These are phyloP conservation scores for Dacryopinax primogenitus DNA, from an alignment of 768 basidiomycete species.

Conservation along the genomic window DNA sequence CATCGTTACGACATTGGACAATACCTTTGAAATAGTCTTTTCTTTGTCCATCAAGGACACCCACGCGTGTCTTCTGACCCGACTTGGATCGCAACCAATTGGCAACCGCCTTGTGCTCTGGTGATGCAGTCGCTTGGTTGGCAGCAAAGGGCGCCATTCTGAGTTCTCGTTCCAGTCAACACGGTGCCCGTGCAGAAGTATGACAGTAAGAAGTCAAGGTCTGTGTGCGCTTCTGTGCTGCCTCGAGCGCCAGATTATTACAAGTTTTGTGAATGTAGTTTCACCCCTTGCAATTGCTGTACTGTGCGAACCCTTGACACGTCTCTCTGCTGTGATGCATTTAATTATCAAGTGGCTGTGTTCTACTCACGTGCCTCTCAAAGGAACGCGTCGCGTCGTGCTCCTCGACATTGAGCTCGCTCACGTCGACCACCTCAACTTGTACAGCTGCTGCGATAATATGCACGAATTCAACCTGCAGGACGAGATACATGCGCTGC, in stretches of 20 bases:
- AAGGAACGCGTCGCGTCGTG: not conserved
- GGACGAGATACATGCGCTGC: constrained; percentile 21
- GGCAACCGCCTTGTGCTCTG: constrained; percentile 68
- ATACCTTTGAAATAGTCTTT: constrained; percentile 97
- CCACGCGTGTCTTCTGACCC: constrained; percentile 78
- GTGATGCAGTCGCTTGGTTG: constrained; percentile 62
- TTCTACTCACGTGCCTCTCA: not conserved
- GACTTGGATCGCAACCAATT: constrained; percentile 76
- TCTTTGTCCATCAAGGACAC: constrained; percentile 85
- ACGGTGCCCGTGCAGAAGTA: not conserved
- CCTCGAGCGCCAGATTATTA: not conserved
- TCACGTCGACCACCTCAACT: not conserved
- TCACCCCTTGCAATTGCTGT: not conserved
- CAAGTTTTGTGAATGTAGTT: not conserved
- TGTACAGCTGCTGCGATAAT: not conserved
- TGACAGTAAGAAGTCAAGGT: too few relatives aligned
- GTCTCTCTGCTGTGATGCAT: not conserved
- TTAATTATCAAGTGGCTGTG: not conserved
- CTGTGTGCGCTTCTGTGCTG: not conserved
- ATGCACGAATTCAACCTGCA: constrained; percentile 23
- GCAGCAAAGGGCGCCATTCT: not conserved
- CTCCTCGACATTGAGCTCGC: not conserved
- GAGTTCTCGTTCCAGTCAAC: not conserved
- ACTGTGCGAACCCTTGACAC: not conserved
- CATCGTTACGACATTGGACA: constrained; percentile 16